Percentiles rank a stretch among this genome's conserved stretches.
phyloP scores from a whole-genome alignment of 805 yeast species.

The Metschnikowia gelsemii region DNA sequence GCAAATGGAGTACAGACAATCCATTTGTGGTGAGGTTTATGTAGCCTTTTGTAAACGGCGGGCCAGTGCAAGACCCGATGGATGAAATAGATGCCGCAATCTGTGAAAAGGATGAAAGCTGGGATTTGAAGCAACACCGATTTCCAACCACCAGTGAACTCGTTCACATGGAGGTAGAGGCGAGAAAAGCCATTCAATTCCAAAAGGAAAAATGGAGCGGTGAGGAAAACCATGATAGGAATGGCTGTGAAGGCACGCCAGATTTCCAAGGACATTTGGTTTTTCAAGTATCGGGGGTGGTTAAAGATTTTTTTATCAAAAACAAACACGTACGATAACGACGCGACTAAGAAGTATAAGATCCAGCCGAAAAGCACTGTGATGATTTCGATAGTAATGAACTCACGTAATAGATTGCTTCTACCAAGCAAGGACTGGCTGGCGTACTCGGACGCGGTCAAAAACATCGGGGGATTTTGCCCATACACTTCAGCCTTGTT shows the following conservation, averaged over 20 bases:
- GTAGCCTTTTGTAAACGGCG: constrained; percentile 74
- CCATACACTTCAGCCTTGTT: constrained; percentile 54
- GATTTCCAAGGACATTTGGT: constrained; percentile 86
- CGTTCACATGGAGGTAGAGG: constrained; percentile 65
- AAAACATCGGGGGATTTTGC: constrained; percentile 57
- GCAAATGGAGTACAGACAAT: constrained; percentile 98
- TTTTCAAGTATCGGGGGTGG: constrained; percentile 93
- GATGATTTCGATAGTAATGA: constrained; percentile 60
- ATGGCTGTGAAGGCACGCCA: constrained; percentile 75
- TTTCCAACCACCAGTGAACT: constrained; percentile 65
- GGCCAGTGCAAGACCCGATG: constrained; percentile 97
- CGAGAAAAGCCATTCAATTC: constrained; percentile 84
- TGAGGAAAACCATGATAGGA: constrained; percentile 83
- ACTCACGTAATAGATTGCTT: constrained; percentile 70
- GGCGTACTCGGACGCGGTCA: constrained; percentile 56
- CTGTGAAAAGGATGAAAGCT: constrained; percentile 85
- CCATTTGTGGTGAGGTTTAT: constrained; percentile 99
- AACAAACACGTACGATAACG: constrained; percentile 70
- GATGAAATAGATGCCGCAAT: constrained; percentile 84
- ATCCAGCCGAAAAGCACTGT: constrained; percentile 84
- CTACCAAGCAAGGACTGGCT: constrained; percentile 70
- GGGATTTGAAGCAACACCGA: constrained; percentile 69
- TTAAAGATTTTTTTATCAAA: constrained; percentile 89
- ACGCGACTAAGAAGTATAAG: constrained; percentile 74
- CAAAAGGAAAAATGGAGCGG: constrained; percentile 84